phyloP scores from a whole-genome alignment of 768 basidiomycete genomes.

The Lactarius psammicola region DNA sequence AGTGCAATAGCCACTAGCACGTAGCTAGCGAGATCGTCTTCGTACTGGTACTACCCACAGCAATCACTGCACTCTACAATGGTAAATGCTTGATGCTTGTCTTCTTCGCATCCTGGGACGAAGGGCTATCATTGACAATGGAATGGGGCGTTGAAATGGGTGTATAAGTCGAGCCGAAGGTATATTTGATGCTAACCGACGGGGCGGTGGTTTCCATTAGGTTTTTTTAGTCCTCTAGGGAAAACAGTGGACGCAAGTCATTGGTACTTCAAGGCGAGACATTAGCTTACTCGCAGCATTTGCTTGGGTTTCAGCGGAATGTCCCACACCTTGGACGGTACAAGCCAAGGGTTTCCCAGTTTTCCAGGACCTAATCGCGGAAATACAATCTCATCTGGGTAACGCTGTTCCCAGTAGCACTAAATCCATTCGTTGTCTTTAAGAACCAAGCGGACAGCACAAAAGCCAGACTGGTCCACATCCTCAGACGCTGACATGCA shows the following conservation, averaged over 20 bases:
- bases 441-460: background rate
- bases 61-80: background rate
- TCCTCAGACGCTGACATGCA: background rate
- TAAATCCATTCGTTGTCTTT: background rate
- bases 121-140: background rate
- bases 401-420: no score
- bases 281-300: background rate
- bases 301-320: background rate
- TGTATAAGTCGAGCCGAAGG: background rate
- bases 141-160: background rate
- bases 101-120: background rate
- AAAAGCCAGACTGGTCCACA: background rate
- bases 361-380: background rate
- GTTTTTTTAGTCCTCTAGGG: background rate
- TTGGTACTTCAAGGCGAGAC: background rate
- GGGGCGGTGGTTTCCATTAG: background rate
- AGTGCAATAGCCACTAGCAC: background rate
- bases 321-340: background rate
- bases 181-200: background rate
- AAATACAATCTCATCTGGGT: background rate
- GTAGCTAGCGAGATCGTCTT: background rate
- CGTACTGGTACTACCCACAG: background rate
- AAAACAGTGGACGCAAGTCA: background rate
- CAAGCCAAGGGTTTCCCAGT: background rate
- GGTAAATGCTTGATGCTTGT: background rate